phyloP scores from a whole-genome alignment of 257 asterid genomes.

The Solanum okadae region DNA sequence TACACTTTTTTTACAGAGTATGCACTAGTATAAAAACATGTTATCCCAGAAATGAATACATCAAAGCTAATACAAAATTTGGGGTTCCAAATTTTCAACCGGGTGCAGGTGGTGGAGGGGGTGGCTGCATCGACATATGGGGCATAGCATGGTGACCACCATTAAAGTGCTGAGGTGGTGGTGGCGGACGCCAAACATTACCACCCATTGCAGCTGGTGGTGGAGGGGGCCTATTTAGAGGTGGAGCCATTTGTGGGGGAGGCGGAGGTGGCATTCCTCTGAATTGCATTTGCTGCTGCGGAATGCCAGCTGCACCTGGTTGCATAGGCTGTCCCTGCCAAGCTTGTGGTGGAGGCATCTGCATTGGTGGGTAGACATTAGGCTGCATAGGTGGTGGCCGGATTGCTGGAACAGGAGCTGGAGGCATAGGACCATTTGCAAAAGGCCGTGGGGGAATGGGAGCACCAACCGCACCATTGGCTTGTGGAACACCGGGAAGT shows the following conservation, averaged over 20 bases:
- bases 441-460: slow-evolving; percentile 72
- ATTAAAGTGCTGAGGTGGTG: not conserved
- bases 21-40: not conserved
- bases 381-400: slow-evolving; percentile 55
- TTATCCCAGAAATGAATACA: not conserved
- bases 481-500: slow-evolving; percentile 37
- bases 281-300: slow-evolving; percentile 58
- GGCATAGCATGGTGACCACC: not conserved
- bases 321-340: slow-evolving; percentile 82
- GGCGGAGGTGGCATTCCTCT: slow-evolving; percentile 75
- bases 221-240: slow-evolving; percentile 61
- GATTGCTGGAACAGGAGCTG: slow-evolving; percentile 45
- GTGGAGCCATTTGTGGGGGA: slow-evolving; percentile 47
- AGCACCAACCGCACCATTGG: slow-evolving; percentile 38
- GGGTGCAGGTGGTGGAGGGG: not conserved
- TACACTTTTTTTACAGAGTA: not conserved
- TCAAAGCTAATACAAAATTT: not conserved
- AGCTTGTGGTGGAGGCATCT: slow-evolving; percentile 41
- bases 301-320: slow-evolving; percentile 32
- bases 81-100: not conserved
- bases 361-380: slow-evolving; percentile 44
- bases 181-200: not conserved
- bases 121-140: slow-evolving; percentile 5
- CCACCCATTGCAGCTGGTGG: slow-evolving; percentile 51
- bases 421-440: slow-evolving; percentile 55